Base-by-base conservation (phyloP, 345 rosid genomes). In the Linum tenue region DNA sequence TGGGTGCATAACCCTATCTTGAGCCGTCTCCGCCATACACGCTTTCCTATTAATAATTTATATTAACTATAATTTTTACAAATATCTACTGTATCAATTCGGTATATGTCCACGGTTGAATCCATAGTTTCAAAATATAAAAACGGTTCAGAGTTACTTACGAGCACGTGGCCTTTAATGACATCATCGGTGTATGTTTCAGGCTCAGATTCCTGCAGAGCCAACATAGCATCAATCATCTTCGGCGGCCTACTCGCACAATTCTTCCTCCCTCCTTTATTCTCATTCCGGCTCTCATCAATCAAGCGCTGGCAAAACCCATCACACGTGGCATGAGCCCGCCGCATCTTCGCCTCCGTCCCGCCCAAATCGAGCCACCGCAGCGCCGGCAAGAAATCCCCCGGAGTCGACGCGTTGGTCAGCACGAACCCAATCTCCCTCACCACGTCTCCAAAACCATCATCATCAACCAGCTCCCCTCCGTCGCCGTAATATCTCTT, bases 131-230 rank as follows among this genome's bases (percentile, higher is more conserved):
- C 31, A 22, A 22, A 22, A 22, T 22, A 67, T 6, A 2, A 16
- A 0, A 2, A 12, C 36, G 9, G 39, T 5, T 15, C 36, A 8
- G 41, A 65, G 31, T 8, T 44, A 43, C 59, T 67, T 36, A 69
- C 78, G 64, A 66, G 7, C 7, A 74, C 10, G 0, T 62, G 56
- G 35, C 71, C 75, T 55, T 67, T 70, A 69, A 67, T 64, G 1
- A 70, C 59, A 5, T 56, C 64, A 31, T 76, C 80, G 5, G 79
- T 36, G 41, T 66, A 77, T n/a, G 58, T 60, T 2, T 76, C 62
- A 3, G 84, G 79, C 35, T 82, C 62, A 14, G 72, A 65, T 64
- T 76, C 69, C 73, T 80, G 80, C 3, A 74, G 43, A 62, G 64
- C 64, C 5, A 76, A 69, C 73, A 80, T 64, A 37, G 60, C 77